Base-by-base conservation (phyloP, 1,284 basidiomycete genomes). In the Exsudoporus floridanus region DNA sequence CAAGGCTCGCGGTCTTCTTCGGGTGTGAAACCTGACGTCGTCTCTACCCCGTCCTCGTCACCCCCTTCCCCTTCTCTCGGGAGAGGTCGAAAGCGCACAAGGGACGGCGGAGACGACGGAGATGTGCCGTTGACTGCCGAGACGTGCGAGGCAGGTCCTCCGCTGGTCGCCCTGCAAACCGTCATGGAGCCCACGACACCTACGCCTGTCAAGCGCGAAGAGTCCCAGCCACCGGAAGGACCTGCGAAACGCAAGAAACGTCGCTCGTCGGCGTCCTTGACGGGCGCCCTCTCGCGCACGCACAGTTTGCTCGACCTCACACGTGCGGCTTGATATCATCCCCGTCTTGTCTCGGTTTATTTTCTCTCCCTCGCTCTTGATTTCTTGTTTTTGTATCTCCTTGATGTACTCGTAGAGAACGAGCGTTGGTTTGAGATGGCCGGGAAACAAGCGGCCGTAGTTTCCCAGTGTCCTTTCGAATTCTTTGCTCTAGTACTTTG, bases 31-130 rank as follows among this genome's bases (percentile, higher is more conserved):
- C 33, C 12, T 1, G 53, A 33, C 0, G 5, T 16, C 18, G 6
- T 44, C 12, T 23, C 31, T 1, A 50, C 49, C 4, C 40, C 50
- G 0, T 34, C 53, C 18, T 47, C 49, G 4, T 36, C 52, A 2
- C 51, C 61, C 0, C 39, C 52, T 14, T 63, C 60, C 7, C 53
- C 50, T 12, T 23, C 51, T 38, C 1, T 41, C 3, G 39, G 48
- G 16, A 54, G 50, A 19, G 59, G 60, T 8, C 55, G 37, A 35
- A 66, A 65, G 46, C 64, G 64, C 28, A 8, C 35, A 4, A 52
- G 57, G 34, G 19, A 27, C 8, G 21, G 12, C 43, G 62, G 52
- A 4, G 53, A 55, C 0, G 60, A 55, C 7, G 53, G 50, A 5
- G 39, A 16, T 0, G 25, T 18, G 7, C 18, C 28, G 1, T 33